Percentiles rank a stretch among this genome's conserved stretches.
phyloP scores from a whole-genome alignment of 768 basidiomycete genomes.

The Lyophyllum decastes region DNA sequence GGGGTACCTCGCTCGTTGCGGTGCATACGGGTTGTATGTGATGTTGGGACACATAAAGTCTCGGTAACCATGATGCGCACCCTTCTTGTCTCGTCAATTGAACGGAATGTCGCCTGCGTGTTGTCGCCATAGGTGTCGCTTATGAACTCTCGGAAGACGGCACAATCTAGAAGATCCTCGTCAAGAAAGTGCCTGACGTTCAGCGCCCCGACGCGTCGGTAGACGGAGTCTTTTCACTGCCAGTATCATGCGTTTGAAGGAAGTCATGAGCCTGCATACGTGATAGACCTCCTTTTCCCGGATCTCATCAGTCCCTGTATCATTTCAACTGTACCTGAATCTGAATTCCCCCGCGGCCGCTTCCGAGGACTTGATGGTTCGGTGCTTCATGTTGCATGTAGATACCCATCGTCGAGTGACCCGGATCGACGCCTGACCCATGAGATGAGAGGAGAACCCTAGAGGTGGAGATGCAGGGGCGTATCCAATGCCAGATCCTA shows the following conservation, averaged over 20 bases:
- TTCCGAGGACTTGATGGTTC: too few relatives aligned
- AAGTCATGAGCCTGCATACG: background rate
- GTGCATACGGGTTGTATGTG: constrained; percentile 25
- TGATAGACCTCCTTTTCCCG: constrained; percentile 4
- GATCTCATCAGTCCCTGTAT: too few relatives aligned
- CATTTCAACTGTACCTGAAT: too few relatives aligned
- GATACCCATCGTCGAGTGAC: too few relatives aligned
- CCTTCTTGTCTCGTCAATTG: constrained; percentile 14
- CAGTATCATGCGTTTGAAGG: background rate
- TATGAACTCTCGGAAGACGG: constrained; percentile 17
- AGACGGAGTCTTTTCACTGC: constrained; percentile 5
- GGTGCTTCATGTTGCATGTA: too few relatives aligned
- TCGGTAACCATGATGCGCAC: constrained; percentile 23
- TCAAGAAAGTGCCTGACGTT: constrained; percentile 2
- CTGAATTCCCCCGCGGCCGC: too few relatives aligned
- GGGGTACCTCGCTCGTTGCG: constrained; percentile 27
- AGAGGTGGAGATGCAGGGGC: too few relatives aligned
- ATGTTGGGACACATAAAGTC: constrained; percentile 31
- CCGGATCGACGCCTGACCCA: too few relatives aligned
- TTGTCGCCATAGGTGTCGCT: constrained; percentile 25
- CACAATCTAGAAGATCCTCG: background rate
- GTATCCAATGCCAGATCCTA: background rate
- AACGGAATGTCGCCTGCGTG: constrained; percentile 3
- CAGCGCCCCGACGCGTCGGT: constrained; percentile 12
- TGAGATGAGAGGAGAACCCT: too few relatives aligned